Evolutionary conservation across 768 basidiomycete species (phyloP).

Genomic region (Imleria badia): DNA sequence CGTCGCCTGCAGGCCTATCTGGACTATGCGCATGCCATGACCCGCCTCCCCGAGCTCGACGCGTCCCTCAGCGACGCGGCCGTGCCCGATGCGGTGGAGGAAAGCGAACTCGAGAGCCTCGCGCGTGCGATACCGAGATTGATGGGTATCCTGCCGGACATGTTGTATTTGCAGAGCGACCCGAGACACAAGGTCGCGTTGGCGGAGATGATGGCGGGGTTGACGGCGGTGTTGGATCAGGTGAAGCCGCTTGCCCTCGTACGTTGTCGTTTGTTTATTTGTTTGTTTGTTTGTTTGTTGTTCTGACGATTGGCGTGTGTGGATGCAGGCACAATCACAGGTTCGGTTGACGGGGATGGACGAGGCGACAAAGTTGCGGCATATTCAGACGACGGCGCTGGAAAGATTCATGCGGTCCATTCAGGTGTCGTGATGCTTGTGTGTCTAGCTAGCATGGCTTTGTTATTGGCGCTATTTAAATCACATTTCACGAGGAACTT

Average conservation of each 20-base stretch:
- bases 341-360: conserved; percentile 47
- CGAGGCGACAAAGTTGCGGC: conserved; percentile 58
- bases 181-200: conserved; percentile 68
- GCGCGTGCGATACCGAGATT: conserved; percentile 60
- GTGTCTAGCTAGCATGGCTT: background rate
- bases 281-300: background rate
- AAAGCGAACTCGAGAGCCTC: conserved; percentile 59
- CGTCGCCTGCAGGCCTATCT: conserved; percentile 52
- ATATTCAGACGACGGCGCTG: conserved; percentile 62
- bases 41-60: conserved; percentile 55
- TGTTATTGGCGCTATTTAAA: conserved; percentile 25
- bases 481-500: conserved; percentile 1
- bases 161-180: conserved; percentile 57
- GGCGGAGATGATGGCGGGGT: conserved; percentile 67
- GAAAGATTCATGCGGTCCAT: conserved; percentile 66
- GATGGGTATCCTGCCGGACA: conserved; percentile 66
- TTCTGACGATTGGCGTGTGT: background rate
- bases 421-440: conserved; percentile 30
- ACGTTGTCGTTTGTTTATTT: conserved; percentile 24
- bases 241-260: conserved; percentile 62
- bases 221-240: conserved; percentile 60
- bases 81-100: conserved; percentile 46
- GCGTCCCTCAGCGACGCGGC: conserved; percentile 43
- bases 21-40: conserved; percentile 69
- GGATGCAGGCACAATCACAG: conserved; percentile 39